A percentile compares a stretch with the other conserved stretches of the same genome.
Evolutionary conservation across 345 rosid species (phyloP).

Genomic region (Eucalyptus regnans): DNA sequence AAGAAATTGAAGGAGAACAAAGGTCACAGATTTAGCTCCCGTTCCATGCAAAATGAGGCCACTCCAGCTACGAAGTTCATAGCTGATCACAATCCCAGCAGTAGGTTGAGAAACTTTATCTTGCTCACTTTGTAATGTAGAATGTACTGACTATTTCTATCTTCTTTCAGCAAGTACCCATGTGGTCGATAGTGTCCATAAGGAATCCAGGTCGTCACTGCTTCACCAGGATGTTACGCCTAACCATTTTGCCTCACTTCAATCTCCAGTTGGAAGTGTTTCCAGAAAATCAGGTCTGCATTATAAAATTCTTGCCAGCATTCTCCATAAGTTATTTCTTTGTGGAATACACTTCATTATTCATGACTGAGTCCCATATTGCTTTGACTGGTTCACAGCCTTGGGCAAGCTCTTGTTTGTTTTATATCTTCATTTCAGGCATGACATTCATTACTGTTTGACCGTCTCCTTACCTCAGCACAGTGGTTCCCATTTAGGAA

Average conservation of each 20-base stretch:
- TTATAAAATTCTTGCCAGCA: neutral
- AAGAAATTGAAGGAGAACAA: slow-evolving; percentile 44
- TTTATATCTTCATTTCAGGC: neutral
- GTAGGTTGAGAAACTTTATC: neutral
- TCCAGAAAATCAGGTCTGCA: slow-evolving; percentile 9
- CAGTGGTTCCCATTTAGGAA: neutral
- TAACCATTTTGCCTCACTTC: neutral
- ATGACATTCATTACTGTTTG: neutral
- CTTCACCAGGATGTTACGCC: slow-evolving; percentile 1
- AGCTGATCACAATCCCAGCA: slow-evolving; percentile 3
- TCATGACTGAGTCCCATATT: neutral
- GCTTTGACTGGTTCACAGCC: neutral
- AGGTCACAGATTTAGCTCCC: slow-evolving; percentile 2
- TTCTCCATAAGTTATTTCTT: neutral
- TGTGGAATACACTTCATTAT: neutral
- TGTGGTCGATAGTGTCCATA: neutral
- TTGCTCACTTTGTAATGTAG: neutral
- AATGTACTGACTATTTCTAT: neutral
- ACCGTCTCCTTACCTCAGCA: neutral
- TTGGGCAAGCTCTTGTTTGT: neutral
- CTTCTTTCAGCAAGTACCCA: slow-evolving; percentile 14
- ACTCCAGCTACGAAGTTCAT: neutral
- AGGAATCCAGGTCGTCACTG: slow-evolving; percentile 5
- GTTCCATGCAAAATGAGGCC: neutral
- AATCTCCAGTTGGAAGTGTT: neutral